Evolutionary conservation across 2,329 filamentous ascomycete species (phyloP).

Genomic region (Xylaria sp.): DNA sequence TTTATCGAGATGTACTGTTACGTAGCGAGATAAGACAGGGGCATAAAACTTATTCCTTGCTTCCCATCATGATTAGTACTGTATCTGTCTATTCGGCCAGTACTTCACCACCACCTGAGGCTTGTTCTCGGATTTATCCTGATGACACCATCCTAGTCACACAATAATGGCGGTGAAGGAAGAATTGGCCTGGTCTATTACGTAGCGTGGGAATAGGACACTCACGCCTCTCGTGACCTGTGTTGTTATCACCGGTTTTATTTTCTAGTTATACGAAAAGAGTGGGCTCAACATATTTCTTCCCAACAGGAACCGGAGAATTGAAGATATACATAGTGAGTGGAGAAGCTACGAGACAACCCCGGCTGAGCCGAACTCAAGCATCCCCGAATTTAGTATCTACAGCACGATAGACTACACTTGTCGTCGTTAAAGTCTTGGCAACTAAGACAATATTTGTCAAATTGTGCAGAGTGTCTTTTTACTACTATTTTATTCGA

Average conservation of each 20-base stretch:
- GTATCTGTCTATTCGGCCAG: background rate
- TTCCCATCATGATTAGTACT: background rate
- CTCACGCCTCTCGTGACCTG: no score
- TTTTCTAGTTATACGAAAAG: no score
- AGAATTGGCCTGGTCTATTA: background rate
- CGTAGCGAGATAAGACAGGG: background rate
- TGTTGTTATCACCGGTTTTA: no score
- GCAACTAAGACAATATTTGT: background rate
- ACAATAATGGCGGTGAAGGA: background rate
- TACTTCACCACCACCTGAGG: background rate
- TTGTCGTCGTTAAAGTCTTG: background rate
- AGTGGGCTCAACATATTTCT: no score
- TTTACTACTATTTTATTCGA: background rate
- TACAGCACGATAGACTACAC: background rate
- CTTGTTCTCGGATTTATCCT: background rate
- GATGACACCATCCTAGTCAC: background rate
- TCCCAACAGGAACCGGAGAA: no score
- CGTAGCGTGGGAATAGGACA: background rate
- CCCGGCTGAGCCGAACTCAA: background rate
- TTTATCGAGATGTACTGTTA: background rate
- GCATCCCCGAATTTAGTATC: background rate
- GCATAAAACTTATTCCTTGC: background rate
- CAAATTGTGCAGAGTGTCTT: background rate
- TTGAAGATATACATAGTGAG: background rate
- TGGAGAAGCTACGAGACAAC: background rate